These are phyloP conservation scores for Nothomitra cinnamomea DNA, from an alignment of 2,329 filamentous ascomycete genomes.

Conservation along the genomic window DNA sequence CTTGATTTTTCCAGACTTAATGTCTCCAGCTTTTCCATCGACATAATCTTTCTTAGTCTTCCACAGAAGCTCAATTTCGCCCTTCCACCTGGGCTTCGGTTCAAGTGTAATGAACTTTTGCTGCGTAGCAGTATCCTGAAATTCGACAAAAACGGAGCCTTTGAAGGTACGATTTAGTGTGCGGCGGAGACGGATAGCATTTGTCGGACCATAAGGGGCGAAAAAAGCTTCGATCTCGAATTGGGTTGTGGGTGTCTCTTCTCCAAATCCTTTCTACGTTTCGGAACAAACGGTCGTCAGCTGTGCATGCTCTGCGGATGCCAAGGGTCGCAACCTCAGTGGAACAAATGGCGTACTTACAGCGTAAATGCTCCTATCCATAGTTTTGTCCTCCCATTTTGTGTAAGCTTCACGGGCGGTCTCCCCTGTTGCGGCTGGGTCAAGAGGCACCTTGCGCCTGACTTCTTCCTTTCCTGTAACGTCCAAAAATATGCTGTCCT, in stretches of 20 bases:
- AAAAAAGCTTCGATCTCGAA: constrained; percentile 93
- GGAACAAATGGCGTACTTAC: neutral
- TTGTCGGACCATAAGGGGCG: constrained; percentile 58
- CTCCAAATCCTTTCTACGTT: constrained; percentile 74
- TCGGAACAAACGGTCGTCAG: neutral
- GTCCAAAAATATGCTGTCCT: constrained; percentile 55
- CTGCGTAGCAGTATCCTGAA: constrained; percentile 59
- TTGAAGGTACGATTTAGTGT: constrained; percentile 63
- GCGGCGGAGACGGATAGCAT: constrained; percentile 75
- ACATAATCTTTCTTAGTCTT: constrained; percentile 83
- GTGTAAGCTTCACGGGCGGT: constrained; percentile 37
- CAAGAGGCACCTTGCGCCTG: constrained; percentile 57
- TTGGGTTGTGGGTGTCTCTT: constrained; percentile 68
- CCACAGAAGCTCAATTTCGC: constrained; percentile 51
- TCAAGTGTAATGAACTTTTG: constrained; percentile 67
- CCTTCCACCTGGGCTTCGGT: constrained; percentile 72
- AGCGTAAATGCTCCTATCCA: constrained; percentile 66
- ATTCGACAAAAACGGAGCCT: constrained; percentile 92
- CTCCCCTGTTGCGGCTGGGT: constrained; percentile 31
- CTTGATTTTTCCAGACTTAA: constrained; percentile 51
- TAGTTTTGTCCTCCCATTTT: constrained; percentile 44
- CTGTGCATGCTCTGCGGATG: no score
- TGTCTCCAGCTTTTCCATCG: constrained; percentile 56
- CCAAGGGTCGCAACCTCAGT: no score
- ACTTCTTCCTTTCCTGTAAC: constrained; percentile 56